Percentiles rank a stretch among this genome's conserved stretches.
Evolutionary conservation across 129 eudicot species (phyloP).

Genomic region (Helichrysum umbraculigerum): DNA sequence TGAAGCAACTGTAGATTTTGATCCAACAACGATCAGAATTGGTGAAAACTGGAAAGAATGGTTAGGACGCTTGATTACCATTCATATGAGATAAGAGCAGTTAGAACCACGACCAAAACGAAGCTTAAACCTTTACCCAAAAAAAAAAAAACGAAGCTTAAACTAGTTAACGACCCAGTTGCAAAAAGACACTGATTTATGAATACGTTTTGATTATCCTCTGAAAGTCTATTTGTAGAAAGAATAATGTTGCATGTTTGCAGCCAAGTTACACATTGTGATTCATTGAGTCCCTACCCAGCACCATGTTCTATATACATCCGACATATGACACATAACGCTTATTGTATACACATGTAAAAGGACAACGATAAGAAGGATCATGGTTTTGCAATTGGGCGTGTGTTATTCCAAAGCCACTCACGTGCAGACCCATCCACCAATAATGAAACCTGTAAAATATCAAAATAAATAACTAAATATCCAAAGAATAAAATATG

Average conservation of each 20-base stretch:
- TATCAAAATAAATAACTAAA: neutral
- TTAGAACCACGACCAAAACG: neutral
- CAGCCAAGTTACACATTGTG: neutral
- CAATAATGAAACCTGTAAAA: constrained; percentile 70
- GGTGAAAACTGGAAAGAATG: neutral
- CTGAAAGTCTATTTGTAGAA: constrained; percentile 1
- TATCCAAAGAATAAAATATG: neutral
- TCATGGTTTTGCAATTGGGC: constrained; percentile 57
- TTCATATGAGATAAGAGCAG: neutral
- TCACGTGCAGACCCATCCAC: constrained; percentile 75
- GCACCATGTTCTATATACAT: constrained; percentile 30
- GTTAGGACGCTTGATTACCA: neutral
- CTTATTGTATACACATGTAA: constrained; percentile 14
- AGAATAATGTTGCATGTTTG: neutral
- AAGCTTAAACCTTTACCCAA: neutral
- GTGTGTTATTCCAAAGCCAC: constrained; percentile 92
- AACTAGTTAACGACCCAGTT: neutral
- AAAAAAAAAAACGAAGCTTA: neutral
- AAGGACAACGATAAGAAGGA: neutral
- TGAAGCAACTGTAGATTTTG: neutral
- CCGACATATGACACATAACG: constrained; percentile 9
- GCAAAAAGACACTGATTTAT: neutral
- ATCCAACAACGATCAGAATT: neutral
- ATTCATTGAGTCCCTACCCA: constrained; percentile 5
- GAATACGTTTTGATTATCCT: neutral